Evolutionary conservation across 2,329 filamentous ascomycete genomes (phyloP), one percentile per base, ranked within the genome.

Genomic region (Colletotrichum viniferum): DNA sequence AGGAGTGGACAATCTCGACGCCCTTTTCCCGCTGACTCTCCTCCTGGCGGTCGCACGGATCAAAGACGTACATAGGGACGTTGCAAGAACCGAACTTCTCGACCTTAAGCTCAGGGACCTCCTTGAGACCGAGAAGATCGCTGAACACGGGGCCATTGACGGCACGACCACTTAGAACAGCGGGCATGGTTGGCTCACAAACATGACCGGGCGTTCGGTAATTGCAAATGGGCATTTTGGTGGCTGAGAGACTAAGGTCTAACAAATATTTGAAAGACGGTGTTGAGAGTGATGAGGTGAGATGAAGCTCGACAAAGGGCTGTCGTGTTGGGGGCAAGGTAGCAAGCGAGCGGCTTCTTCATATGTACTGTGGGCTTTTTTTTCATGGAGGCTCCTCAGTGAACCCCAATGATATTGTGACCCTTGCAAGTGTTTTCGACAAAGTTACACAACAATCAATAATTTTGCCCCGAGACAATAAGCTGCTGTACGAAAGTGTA

Each of bases 231-330:
- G 34, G 38, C 38, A 43, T 43, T 43, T 43, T 5, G 16, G 4
- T 18, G 8, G 38, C 38, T 43, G 36, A n/a, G 38, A 18, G 38
- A 3, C 18, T 1, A 18, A n/a, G 38, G 38, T 43, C 16, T 43
- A 0, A 43, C 0, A 3, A 5, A 3, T 18, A 0, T 1, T n/a
- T 3, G 36, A 1, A 43, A 43, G 16, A 43, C 16, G 2, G 16
- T 43, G 16, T 43, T 16, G 1, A n/a, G 9, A 43, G 38, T 43
- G 38, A 12, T 8, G 18, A 43, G 16, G 16, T n/a, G 18, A 43
- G 16, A 12, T n/a, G 38, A 43, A 43, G 38, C 38, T n/a, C 18
- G 18, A 43, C 14, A 1, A 18, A 18, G 16, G 2, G 16, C 2
- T 38, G 36, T 38, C 4, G 1, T 18, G 2, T 38, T 38, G 36